Evolutionary conservation across 2,329 filamentous ascomycete genomes (phyloP).

Genomic region (Arthrinium phaeospermum): DNA sequence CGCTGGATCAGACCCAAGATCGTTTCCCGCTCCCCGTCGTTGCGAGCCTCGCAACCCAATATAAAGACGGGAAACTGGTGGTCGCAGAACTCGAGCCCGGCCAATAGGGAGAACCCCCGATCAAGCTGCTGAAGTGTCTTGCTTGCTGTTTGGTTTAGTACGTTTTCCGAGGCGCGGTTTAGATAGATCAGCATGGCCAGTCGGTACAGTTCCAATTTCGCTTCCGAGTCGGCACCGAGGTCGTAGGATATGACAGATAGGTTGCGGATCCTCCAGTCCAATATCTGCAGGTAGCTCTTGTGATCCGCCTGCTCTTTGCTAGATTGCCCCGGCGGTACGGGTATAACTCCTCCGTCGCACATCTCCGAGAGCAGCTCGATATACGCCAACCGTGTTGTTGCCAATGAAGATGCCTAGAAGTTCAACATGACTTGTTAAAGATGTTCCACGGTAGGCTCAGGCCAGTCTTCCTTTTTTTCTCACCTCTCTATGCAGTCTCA

Average conservation of each 20-base stretch:
- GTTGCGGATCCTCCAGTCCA: background rate
- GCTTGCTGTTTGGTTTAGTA: constrained; percentile 20
- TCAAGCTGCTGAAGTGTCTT: constrained; percentile 30
- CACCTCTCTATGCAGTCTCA: background rate
- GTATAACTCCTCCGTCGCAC: background rate
- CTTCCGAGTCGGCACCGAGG: background rate
- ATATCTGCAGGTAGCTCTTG: background rate
- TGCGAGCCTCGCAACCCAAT: constrained; percentile 36
- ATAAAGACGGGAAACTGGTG: constrained; percentile 36
- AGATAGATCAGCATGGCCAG: constrained; percentile 35
- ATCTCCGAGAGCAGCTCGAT: background rate
- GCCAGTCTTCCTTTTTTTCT: background rate
- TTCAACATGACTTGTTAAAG: too few species aligned
- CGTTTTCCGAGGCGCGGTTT: constrained; percentile 28
- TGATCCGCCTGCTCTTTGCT: background rate
- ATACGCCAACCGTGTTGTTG: background rate
- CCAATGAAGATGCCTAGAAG: background rate
- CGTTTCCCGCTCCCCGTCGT: constrained; percentile 31
- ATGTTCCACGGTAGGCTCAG: too few species aligned
- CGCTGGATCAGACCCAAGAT: constrained; percentile 37
- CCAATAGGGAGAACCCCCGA: constrained; percentile 34
- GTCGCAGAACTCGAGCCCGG: constrained; percentile 28
- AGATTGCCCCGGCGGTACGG: background rate
- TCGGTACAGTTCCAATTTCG: constrained; percentile 29
- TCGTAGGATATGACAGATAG: background rate